phyloP scores from a whole-genome alignment of 192 early-diverging fungal genomes.

The Spizellomyces sp. region DNA sequence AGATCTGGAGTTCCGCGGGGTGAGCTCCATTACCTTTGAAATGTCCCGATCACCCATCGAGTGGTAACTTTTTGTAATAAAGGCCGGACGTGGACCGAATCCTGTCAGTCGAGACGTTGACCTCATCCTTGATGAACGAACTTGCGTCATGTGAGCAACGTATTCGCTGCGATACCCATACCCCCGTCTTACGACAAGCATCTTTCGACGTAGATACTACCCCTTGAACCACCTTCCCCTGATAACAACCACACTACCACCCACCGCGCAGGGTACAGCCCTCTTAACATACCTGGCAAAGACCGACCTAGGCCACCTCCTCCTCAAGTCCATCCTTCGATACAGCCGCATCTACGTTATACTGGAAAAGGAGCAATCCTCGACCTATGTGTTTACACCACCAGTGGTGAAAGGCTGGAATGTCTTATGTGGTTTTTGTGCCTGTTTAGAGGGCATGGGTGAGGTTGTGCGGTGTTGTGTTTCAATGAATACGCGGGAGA shows the following conservation, averaged over 20 bases:
- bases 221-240: background rate
- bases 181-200: background rate
- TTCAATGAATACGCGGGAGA: constrained; percentile 25
- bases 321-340: constrained; percentile 6
- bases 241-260: no score
- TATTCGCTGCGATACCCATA: no score
- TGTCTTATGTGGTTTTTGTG: constrained; percentile 1
- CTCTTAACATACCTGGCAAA: background rate
- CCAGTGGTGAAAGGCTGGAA: constrained; percentile 12
- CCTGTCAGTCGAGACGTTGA: constrained; percentile 20
- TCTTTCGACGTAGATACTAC: background rate
- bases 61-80: no score
- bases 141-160: constrained; percentile 33
- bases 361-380: background rate
- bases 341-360: constrained; percentile 2
- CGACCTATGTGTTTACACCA: constrained; percentile 17
- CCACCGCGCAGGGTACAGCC: no score
- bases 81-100: no score
- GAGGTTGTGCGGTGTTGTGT: constrained; percentile 4
- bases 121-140: constrained; percentile 37
- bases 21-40: background rate
- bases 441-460: background rate
- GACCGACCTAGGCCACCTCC: constrained; percentile 10
- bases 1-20: constrained; percentile 6
- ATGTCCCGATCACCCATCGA: no score